phyloP scores from a whole-genome alignment of 2,329 filamentous ascomycete species.

The Zymoseptoria ardabiliae region DNA sequence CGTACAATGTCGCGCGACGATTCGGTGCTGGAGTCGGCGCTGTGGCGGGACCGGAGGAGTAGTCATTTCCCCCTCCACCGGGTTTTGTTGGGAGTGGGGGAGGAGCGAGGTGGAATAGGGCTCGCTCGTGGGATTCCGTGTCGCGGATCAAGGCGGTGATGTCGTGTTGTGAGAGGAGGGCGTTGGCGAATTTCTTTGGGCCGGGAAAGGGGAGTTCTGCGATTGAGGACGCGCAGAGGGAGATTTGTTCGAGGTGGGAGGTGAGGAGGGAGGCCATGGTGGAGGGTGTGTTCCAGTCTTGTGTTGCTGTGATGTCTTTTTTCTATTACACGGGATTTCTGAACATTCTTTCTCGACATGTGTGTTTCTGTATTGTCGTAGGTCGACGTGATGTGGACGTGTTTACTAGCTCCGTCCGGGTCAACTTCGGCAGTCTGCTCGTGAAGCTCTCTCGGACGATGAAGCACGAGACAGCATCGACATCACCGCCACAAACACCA shows the following conservation, averaged over 20 bases:
- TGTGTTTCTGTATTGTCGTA: background rate
- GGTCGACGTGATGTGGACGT: constrained; percentile 1
- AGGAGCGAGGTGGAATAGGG: constrained; percentile 84
- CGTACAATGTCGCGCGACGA: constrained; percentile 45
- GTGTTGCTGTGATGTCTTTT: background rate
- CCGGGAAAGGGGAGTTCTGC: constrained; percentile 59
- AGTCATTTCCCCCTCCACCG: constrained; percentile 38
- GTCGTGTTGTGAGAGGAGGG: constrained; percentile 72
- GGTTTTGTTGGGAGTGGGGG: constrained; percentile 45
- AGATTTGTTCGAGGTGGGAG: constrained; percentile 45
- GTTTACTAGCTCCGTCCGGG: background rate
- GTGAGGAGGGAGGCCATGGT: constrained; percentile 36
- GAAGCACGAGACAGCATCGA: constrained; percentile 9
- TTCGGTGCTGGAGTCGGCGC: constrained; percentile 12
- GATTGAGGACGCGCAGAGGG: constrained; percentile 42
- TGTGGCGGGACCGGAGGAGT: constrained; percentile 7
- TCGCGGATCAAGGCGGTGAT: constrained; percentile 93
- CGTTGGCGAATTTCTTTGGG: constrained; percentile 93
- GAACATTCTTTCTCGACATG: background rate
- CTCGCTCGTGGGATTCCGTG: constrained; percentile 88
- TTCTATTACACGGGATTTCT: background rate
- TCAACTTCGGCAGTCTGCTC: constrained; percentile 1
- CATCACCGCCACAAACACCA: constrained; percentile 1
- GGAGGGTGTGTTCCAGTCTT: background rate
- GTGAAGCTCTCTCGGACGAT: constrained; percentile 5